Percentiles rank a stretch among this genome's conserved stretches.
Conservation (phyloP, 2,329 filamentous ascomycete species). For the Fusarium tupiense region DNA sequence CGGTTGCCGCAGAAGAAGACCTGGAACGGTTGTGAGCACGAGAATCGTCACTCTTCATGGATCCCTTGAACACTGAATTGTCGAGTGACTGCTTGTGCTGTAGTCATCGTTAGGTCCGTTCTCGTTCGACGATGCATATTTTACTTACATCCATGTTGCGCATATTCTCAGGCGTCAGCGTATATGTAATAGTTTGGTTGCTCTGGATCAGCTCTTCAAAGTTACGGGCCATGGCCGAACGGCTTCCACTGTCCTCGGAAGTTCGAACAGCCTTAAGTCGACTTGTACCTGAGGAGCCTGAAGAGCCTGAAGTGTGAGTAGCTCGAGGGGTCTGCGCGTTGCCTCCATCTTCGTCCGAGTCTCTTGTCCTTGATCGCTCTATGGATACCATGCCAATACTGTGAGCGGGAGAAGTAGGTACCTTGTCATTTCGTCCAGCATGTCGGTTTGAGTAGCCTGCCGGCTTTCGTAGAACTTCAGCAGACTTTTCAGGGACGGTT, state of each 20-base stretch:
- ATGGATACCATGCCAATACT: constrained; percentile 53
- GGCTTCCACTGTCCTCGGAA: constrained; percentile 66
- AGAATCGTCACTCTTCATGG: constrained; percentile 59
- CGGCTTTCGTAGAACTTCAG: constrained; percentile 49
- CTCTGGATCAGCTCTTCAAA: constrained; percentile 85
- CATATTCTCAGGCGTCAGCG: constrained; percentile 82
- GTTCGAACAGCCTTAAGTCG: constrained; percentile 64
- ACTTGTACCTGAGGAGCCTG: constrained; percentile 59
- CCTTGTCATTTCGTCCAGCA: constrained; percentile 31
- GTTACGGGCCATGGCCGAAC: constrained; percentile 69
- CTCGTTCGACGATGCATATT: too few relatives aligned
- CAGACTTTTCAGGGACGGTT: constrained; percentile 42
- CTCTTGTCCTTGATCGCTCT: constrained; percentile 49
- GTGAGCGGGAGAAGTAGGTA: constrained; percentile 41
- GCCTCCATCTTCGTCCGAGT: constrained; percentile 48
- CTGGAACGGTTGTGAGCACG: constrained; percentile 56
- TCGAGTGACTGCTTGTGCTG: constrained; percentile 55
- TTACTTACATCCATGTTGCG: constrained; percentile 75
- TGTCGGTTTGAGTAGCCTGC: constrained; percentile 40
- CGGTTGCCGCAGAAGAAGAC: constrained; percentile 57
- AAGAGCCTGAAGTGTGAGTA: constrained; percentile 61
- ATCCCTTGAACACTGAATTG: constrained; percentile 54
- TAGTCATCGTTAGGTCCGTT: constrained; percentile 42
- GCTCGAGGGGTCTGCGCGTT: constrained; percentile 47
- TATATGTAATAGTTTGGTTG: constrained; percentile 84